Base-by-base conservation (phyloP, 2,329 filamentous ascomycete genomes). In the Trichoderma sp. region DNA sequence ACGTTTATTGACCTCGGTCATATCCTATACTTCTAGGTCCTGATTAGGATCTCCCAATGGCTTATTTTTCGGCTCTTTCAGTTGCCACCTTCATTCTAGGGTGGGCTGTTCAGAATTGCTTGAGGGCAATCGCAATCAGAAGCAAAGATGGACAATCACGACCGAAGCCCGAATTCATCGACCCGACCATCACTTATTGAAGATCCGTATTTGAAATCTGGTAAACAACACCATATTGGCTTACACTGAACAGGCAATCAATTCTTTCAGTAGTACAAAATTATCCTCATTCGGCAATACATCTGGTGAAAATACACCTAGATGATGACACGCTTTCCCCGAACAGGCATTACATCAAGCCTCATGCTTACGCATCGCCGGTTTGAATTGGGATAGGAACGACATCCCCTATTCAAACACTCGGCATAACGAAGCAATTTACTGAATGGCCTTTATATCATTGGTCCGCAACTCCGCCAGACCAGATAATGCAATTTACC, bases 21-120 rank as follows among this genome's bases (percentile, higher is more conserved):
- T 12, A 36, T 6, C 2, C 1, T 36, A 0, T 13, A 36, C 0
- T 1, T 36, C 1, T 13, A 13, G 12, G 5, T 4, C 12, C 13
- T 36, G 12, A 2, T 13, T 6, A 36, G 34, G 5, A 15, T 36
- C 13, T 36, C 34, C 34, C 13, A 15, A 7, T 36, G 1, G 0
- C 34, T 6, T 36, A 6, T 36, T 36, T 6, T 5, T 36, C 12
- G 1, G 5, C 34, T 36, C 13, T 15, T 36, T 36, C 13, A 36
- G 3, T 36, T 15, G 34, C 34, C 34, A 36, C 34, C 6, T 36
- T 36, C 13, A 36, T 15, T 15, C 34, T 36, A 36, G 34, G 34
- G 34, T 15, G 34, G 13, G 34, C 3, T 36, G 12, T 15, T 36
- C 26, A 28, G 26, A 28, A 4, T 28, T 4, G 3, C 26, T 3